Base-by-base conservation (phyloP, 176 grass and related monocot species). In the Musa troglodytarum region DNA sequence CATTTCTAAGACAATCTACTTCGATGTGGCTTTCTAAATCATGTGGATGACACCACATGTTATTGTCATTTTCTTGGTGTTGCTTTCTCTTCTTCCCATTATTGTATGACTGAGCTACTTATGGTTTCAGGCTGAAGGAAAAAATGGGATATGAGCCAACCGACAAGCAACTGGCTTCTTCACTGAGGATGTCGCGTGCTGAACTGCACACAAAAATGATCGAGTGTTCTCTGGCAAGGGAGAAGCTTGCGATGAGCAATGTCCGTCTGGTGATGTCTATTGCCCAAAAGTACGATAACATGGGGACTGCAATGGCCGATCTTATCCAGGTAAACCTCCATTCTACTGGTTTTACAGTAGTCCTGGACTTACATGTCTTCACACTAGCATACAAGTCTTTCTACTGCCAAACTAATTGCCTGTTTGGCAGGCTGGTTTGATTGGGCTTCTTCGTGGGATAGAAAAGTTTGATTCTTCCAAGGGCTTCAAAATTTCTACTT, bases 241-340 rank as follows among this genome's bases (percentile, higher is more conserved):
- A 99, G 78, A 91, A 92, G 79, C 83, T 99, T 71, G 83, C 84
- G 8, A 99, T 94, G 82, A 91, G 88, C 77, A 99, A 99, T 88
- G 77, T 94, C 13, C 88, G 91, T 54, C 67, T 99, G 80, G 95
- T 99, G 24, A 99, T 94, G 76, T 99, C 95, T 75, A 94, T 99
- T 85, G 95, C 95, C 0, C 90, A 89, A 68, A 99, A 92, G 76
- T 99, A 94, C 69, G 91, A 99, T 56, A 94, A 94, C 66, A 76
- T 99, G 19, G 95, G 91, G 6, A 88, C 84, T n/a, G 86, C 91
- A 43, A 81, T 99, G 88, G 78, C 83, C 11, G 95, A 99, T 73
- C 95, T 99, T 72, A 88, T 94, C 80, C 91, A 99, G 88, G 95
- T 94, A 81, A 67, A 53, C 53, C 20, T 68, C 67, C 54, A 14